Evolutionary conservation across 768 basidiomycete species (phyloP), one percentile per base, ranked within the genome.

Genomic region (Leccinum fibrillosum): DNA sequence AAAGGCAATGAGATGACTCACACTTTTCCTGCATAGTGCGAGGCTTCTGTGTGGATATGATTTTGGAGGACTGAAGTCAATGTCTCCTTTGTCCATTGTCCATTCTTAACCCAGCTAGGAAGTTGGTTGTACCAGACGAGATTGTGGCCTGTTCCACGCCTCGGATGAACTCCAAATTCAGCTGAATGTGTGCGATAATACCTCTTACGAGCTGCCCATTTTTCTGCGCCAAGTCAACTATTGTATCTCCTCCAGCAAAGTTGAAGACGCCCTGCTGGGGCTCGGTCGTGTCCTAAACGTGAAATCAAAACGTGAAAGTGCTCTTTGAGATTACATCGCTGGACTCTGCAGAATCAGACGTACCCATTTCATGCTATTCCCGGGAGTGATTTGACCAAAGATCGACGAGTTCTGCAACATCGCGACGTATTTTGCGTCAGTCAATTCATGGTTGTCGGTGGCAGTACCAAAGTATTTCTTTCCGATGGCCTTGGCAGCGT

Each of bases 391-490:
- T 53, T 65, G 56, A 32, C 60, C 66, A 11, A 68, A 66, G 30
- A 58, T 63, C 0, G 44, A 44, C 0, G 60, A 45, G 28, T 58
- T 3, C 1, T 48, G 56, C 54, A 60, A 21, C 26, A 60, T 44
- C 15, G 47, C 17, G 28, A 53, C 26, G 30, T 59, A 69, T 48
- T 50, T 47, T 0, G 64, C 58, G 56, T 82, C 75, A 17, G 61
- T 70, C 37, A 82, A 66, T 66, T 81, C 79, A 1, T 69, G 66
- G 66, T 78, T 80, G 66, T 80, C 79, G 2, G 80, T 80, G 23
- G 80, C 80, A 49, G 75, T 69, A 34, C 80, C 79, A 52, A 80
- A 80, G 71, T 81, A 82, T 19, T 19, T 7, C 73, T 62, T 66
- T 79, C 80, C 2, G 42, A 75, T 71, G 3, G 72, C 65, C 62